phyloP scores from a whole-genome alignment of 805 yeast species.

The Nakazawaea ishiwadae region DNA sequence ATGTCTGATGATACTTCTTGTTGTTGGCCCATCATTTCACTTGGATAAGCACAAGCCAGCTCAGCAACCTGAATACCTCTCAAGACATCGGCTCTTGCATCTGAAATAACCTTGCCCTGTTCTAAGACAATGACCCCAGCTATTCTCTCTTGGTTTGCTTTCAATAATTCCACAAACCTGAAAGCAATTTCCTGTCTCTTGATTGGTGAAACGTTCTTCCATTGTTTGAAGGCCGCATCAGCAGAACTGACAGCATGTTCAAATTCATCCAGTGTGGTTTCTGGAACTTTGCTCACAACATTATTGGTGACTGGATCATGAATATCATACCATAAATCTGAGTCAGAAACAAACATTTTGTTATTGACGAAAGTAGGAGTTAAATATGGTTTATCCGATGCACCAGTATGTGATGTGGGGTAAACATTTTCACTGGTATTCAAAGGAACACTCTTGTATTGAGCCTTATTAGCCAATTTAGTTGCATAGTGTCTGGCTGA shows the following conservation, averaged over 20 bases:
- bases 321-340: slow-evolving; percentile 60
- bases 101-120: slow-evolving; percentile 74
- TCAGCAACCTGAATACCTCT: slow-evolving; percentile 79
- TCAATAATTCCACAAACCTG: slow-evolving; percentile 60
- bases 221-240: slow-evolving; percentile 52
- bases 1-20: slow-evolving; percentile 70
- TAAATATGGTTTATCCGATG: slow-evolving; percentile 38
- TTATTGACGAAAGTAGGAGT: slow-evolving; percentile 52
- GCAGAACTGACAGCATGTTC: slow-evolving; percentile 65
- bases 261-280: slow-evolving; percentile 61
- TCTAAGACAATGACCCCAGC: slow-evolving; percentile 63
- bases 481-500: not conserved
- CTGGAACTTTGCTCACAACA: slow-evolving; percentile 66
- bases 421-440: slow-evolving; percentile 30
- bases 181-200: slow-evolving; percentile 61
- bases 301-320: slow-evolving; percentile 73
- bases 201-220: slow-evolving; percentile 47
- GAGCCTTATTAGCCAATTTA: not conserved
- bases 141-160: slow-evolving; percentile 61
- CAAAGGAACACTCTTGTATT: slow-evolving; percentile 13
- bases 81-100: slow-evolving; percentile 71
- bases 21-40: slow-evolving; percentile 58
- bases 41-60: slow-evolving; percentile 64
- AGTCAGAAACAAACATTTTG: slow-evolving; percentile 41
- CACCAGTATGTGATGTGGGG: slow-evolving; percentile 39